These are phyloP conservation scores for Ceratocystis smalleyi DNA, from an alignment of 2,329 filamentous ascomycete genomes.

Conservation along the genomic window DNA sequence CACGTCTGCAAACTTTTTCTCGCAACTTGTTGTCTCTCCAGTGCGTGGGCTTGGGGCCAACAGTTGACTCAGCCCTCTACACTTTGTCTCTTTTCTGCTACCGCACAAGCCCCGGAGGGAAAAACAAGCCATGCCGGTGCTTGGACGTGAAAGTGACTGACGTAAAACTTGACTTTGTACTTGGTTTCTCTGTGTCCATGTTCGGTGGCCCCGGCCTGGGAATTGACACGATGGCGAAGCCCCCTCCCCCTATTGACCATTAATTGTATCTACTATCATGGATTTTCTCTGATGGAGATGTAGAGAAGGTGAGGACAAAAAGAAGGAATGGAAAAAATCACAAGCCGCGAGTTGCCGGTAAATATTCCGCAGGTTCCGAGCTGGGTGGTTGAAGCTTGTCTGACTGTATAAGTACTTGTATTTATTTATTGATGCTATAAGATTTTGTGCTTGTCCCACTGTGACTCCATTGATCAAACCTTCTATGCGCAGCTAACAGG, in stretches of 20 bases:
- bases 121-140: neutral
- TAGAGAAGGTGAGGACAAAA: neutral
- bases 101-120: neutral
- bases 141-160: neutral
- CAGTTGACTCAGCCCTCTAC: neutral
- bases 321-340: neutral
- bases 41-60: neutral
- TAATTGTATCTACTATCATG: neutral
- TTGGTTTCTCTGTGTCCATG: conserved; percentile 2
- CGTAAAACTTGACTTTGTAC: neutral
- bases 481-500: neutral
- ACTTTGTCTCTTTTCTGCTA: neutral
- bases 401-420: neutral
- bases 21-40: conserved; percentile 2
- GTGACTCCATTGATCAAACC: neutral
- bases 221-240: neutral
- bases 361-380: neutral
- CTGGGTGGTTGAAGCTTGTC: neutral
- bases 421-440: neutral
- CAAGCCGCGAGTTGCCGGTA: neutral
- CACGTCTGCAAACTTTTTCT: neutral
- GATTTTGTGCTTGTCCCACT: neutral
- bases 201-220: neutral
- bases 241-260: neutral
- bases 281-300: neutral